Evolutionary conservation across 2,329 filamentous ascomycete species (phyloP).

Genomic region (Mollisiaceae sp.): DNA sequence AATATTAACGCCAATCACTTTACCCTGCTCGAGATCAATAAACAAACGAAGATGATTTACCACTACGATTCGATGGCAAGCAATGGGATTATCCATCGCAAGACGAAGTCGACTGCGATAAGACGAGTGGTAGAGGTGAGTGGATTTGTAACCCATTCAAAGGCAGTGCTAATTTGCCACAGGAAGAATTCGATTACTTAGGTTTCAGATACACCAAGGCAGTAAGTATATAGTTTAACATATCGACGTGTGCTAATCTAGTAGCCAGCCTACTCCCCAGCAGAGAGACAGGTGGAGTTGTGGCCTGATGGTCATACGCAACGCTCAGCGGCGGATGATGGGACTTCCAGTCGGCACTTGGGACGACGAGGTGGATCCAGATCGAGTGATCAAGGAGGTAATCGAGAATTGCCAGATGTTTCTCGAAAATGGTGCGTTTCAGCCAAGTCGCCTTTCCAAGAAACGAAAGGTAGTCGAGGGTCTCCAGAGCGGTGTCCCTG

Average conservation of each 20-base stretch:
- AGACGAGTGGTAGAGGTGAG: conserved; percentile 28
- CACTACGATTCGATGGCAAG: conserved; percentile 37
- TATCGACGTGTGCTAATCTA: conserved; percentile 20
- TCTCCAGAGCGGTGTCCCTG: conserved; percentile 6
- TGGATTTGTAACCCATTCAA: conserved; percentile 19
- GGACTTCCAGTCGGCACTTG: neutral
- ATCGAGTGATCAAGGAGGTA: conserved; percentile 35
- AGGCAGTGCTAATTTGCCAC: conserved; percentile 20
- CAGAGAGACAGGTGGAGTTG: conserved; percentile 24
- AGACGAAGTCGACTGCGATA: conserved; percentile 21
- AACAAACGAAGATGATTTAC: conserved; percentile 36
- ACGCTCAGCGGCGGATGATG: neutral
- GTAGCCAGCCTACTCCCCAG: conserved; percentile 24
- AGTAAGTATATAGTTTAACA: conserved; percentile 36
- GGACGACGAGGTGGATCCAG: conserved; percentile 26
- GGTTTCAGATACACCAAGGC: conserved; percentile 35
- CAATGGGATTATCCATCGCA: conserved; percentile 25
- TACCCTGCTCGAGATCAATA: conserved; percentile 39
- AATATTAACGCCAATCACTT: conserved; percentile 37
- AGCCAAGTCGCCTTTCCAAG: conserved; percentile 21
- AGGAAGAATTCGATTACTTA: conserved; percentile 38
- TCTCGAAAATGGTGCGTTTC: conserved; percentile 4
- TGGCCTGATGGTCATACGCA: neutral
- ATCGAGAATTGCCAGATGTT: conserved; percentile 31
- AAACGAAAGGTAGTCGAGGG: conserved; percentile 19